Base-by-base conservation (phyloP, 768 basidiomycete genomes). In the Pisolithus microcarpus region DNA sequence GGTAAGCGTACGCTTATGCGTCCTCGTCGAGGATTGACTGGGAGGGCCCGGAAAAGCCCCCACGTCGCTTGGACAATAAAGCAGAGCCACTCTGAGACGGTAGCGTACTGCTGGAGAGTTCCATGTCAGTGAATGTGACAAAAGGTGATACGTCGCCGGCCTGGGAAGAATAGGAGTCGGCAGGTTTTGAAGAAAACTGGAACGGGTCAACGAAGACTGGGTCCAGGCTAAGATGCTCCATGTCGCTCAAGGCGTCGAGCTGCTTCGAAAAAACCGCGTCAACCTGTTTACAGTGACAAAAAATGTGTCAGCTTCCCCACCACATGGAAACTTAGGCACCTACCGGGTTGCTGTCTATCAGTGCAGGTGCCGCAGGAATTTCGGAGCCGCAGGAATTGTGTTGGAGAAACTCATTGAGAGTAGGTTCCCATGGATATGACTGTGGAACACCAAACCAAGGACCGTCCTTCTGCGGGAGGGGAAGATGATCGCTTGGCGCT, bases 141-240 rank as follows among this genome's bases (percentile, higher is more conserved):
- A 34, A 46, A 34, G 45, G 31, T 10, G 30, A 31, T 44, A 28
- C 16, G 16, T 7, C 3, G 24, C 26, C 18, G 42, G 19, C 23
- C 24, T 16, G 8, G 45, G 36, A 30, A 31, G 30, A 5, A 30
- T 19, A 8, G 45, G 2, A 36, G 11, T 19, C 6, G 31, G 30
- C 5, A 36, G 6, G 19, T 21, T 46, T 10, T 19, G 31, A 11
- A 11, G 30, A 21, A n/a, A 36, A 34, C 8, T 36, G 30, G 54
- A 65, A 65, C 0, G 64, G 64, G 55, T 65, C 56, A 3, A 51
- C 62, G 42, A 66, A 66, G 7, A 50, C 52, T 24, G 61, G 49
- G 13, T 38, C 57, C 7, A 57, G 42, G 9, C 48, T 55, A 16
- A 62, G 26, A 44, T 40, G 49, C 24, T 64, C 62, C 44, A 66